These are phyloP conservation scores for Aspergillus aculeatinus DNA, from an alignment of 2,329 filamentous ascomycete genomes.

Conservation along the genomic window DNA sequence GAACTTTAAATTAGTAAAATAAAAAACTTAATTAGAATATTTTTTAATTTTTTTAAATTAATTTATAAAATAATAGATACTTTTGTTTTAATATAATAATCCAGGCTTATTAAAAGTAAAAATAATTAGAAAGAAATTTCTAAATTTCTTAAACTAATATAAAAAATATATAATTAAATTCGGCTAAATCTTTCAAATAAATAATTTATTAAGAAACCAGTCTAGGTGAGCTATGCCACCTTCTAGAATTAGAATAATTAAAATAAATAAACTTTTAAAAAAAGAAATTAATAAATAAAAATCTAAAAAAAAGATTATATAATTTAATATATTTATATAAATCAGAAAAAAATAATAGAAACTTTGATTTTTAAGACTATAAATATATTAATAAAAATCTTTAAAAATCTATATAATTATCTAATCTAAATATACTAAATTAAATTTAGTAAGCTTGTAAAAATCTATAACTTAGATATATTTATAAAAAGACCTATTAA, in stretches of 20 bases:
- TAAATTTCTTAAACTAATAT: neutral
- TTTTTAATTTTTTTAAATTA: neutral
- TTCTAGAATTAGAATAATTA: neutral
- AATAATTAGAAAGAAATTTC: neutral
- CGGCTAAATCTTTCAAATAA: neutral
- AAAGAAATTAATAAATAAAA: neutral
- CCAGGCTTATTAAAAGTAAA: neutral
- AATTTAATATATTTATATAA: neutral
- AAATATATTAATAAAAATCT: too few species aligned
- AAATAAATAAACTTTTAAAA: neutral
- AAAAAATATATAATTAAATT: neutral
- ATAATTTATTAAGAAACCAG: neutral
- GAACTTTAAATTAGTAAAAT: neutral
- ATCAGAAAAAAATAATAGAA: neutral
- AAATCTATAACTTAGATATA: neutral
- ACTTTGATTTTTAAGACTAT: neutral
- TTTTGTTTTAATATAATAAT: neutral
- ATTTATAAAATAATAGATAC: neutral
- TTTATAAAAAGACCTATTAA: neutral
- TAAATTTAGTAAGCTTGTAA: neutral
- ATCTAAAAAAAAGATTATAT: neutral
- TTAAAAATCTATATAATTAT: neutral
- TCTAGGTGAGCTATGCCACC: neutral
- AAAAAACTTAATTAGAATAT: neutral
- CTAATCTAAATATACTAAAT: neutral